Percentiles rank a stretch among this genome's conserved stretches.
phyloP scores from a whole-genome alignment of 2,329 filamentous ascomycete species.

The Penicillium corylophilum region DNA sequence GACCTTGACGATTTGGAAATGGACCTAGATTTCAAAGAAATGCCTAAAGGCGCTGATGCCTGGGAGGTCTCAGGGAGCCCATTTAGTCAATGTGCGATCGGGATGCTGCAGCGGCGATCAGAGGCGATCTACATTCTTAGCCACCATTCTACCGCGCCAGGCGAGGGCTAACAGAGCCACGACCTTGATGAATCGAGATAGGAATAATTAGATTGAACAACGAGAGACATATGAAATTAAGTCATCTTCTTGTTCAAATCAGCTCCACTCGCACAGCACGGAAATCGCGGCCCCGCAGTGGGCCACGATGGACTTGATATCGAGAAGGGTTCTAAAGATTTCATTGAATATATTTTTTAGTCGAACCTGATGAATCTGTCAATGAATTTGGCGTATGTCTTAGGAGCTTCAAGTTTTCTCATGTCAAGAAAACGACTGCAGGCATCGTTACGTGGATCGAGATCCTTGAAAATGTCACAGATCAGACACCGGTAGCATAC shows the following conservation, averaged over 20 bases:
- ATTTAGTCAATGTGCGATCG: neutral
- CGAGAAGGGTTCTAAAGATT: neutral
- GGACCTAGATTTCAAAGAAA: too few species aligned
- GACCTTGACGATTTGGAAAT: neutral
- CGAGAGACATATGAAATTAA: neutral
- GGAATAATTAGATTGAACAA: neutral
- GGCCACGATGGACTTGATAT: neutral
- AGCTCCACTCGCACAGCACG: neutral
- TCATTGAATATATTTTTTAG: neutral
- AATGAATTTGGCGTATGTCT: neutral
- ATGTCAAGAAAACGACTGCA: too few species aligned
- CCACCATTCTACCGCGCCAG: neutral
- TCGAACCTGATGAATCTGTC: too few species aligned
- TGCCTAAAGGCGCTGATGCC: neutral
- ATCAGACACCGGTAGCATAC: neutral
- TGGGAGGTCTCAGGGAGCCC: neutral
- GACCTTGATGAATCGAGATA: neutral
- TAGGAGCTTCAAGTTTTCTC: neutral
- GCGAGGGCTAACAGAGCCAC: neutral
- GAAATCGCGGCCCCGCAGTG: constrained; percentile 1
- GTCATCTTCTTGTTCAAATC: neutral
- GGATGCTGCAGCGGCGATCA: neutral
- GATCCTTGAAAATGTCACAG: neutral
- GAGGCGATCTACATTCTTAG: neutral
- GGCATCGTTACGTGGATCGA: too few species aligned